Conservation (phyloP, 352 stramenopile genomes). For the Phytophthora ohioensis region DNA sequence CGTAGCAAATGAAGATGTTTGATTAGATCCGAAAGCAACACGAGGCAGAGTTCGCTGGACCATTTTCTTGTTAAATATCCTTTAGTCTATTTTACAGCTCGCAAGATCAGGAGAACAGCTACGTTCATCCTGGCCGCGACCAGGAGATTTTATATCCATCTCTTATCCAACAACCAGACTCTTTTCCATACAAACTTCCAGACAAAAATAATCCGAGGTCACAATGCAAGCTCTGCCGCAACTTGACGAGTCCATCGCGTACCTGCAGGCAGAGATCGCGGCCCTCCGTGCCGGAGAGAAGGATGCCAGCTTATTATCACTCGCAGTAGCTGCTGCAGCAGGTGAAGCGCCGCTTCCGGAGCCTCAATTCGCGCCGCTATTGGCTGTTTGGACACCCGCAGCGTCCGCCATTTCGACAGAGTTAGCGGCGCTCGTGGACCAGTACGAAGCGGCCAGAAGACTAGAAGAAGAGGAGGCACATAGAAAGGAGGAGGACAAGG, state of each 20-base stretch:
- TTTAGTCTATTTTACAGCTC: too few species aligned
- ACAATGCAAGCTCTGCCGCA: constrained; percentile 43
- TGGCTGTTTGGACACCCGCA: constrained; percentile 55
- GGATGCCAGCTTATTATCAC: constrained; percentile 44
- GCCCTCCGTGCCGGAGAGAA: constrained; percentile 50
- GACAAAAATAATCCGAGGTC: not conserved
- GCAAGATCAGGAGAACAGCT: too few species aligned
- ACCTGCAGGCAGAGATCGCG: constrained; percentile 60
- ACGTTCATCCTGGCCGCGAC: not conserved
- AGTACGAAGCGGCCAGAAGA: constrained; percentile 46
- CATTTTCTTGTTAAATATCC: too few species aligned
- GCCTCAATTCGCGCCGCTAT: constrained; percentile 55
- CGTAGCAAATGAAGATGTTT: too few species aligned
- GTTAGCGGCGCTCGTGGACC: constrained; percentile 51
- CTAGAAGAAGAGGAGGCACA: constrained; percentile 31
- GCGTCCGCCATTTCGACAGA: constrained; percentile 36
- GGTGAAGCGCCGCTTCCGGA: constrained; percentile 50
- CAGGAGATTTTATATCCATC: not conserved
- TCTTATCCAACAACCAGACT: not conserved
- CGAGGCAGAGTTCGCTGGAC: too few species aligned
- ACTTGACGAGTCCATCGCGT: constrained; percentile 66
- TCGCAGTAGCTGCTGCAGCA: constrained; percentile 40
- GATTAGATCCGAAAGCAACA: too few species aligned
- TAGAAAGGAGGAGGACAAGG: constrained; percentile 16
- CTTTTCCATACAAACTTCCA: constrained; percentile 9